These are phyloP conservation scores for Penicillium corylophilum DNA, from an alignment of 2,329 filamentous ascomycete species.

Conservation along the genomic window DNA sequence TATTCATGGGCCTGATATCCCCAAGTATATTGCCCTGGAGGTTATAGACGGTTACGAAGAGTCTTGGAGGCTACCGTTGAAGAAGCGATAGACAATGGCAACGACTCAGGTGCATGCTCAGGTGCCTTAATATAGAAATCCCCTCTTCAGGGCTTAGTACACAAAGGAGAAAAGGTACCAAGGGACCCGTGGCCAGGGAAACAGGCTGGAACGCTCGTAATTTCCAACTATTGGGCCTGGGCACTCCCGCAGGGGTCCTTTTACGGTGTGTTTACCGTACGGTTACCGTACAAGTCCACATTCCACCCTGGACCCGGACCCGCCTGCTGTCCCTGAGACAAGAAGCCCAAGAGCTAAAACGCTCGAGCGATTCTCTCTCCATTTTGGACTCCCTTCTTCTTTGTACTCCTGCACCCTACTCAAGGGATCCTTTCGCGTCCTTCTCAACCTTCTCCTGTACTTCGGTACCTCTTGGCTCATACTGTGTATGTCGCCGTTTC, in stretches of 20 bases:
- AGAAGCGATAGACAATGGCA: neutral
- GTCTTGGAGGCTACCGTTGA: too few species aligned
- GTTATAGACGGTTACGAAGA: too few species aligned
- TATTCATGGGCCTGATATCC: neutral
- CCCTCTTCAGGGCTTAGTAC: neutral
- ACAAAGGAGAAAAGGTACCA: neutral
- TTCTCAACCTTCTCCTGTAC: constrained; percentile 6
- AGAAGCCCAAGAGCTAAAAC: constrained; percentile 10
- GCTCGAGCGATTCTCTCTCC: neutral
- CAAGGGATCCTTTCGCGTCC: neutral
- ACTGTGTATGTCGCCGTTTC: constrained; percentile 37
- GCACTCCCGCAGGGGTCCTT: neutral
- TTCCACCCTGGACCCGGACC: neutral
- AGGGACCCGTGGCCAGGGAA: neutral
- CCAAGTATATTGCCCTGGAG: too few species aligned
- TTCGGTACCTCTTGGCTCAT: constrained; percentile 23
- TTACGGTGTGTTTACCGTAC: neutral
- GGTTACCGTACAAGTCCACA: neutral
- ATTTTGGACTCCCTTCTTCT: neutral
- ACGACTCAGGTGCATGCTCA: neutral
- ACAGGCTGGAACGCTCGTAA: constrained; percentile 1
- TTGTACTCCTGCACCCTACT: neutral
- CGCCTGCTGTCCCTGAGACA: neutral
- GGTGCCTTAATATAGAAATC: neutral
- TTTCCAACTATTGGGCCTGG: neutral